These are phyloP conservation scores for Nepenthes alata DNA, from an alignment of 179 eudicot genomes.

Conservation along the genomic window DNA sequence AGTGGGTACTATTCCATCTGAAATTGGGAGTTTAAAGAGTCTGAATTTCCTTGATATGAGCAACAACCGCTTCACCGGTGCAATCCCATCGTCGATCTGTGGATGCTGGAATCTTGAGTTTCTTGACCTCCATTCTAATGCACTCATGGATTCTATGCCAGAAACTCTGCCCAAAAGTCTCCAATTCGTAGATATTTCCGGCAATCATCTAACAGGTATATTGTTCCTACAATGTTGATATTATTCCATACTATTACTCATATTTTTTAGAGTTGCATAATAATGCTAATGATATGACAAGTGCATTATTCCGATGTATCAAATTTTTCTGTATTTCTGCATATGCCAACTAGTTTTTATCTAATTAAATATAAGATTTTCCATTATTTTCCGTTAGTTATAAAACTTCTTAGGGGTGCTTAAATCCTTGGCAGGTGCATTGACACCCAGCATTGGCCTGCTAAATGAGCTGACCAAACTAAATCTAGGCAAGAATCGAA, in stretches of 20 bases:
- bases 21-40: conserved; percentile 51
- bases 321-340: too few species aligned
- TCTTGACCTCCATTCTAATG: conserved; percentile 74
- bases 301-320: too few species aligned
- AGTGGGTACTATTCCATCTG: conserved; percentile 70
- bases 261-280: too few species aligned
- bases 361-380: too few species aligned
- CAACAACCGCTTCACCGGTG: conserved; percentile 52
- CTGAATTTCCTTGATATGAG: conserved; percentile 78
- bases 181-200: conserved; percentile 66
- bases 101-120: conserved; percentile 58
- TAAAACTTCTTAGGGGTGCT: too few species aligned
- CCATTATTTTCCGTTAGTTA: too few species aligned
- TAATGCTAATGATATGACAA: too few species aligned
- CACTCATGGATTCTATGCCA: conserved; percentile 43
- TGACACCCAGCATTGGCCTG: conserved; percentile 28
- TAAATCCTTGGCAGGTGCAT: not conserved
- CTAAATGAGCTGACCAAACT: conserved; percentile 61
- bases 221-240: too few species aligned
- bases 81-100: conserved; percentile 43
- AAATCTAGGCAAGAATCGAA: conserved; percentile 45
- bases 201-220: conserved; percentile 48
- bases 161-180: conserved; percentile 55
- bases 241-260: too few species aligned
- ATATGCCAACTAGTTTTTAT: too few species aligned